Evolutionary conservation across 495 filamentous ascomycete species (phyloP).

Genomic region (Aspergillus heteromorphus): DNA sequence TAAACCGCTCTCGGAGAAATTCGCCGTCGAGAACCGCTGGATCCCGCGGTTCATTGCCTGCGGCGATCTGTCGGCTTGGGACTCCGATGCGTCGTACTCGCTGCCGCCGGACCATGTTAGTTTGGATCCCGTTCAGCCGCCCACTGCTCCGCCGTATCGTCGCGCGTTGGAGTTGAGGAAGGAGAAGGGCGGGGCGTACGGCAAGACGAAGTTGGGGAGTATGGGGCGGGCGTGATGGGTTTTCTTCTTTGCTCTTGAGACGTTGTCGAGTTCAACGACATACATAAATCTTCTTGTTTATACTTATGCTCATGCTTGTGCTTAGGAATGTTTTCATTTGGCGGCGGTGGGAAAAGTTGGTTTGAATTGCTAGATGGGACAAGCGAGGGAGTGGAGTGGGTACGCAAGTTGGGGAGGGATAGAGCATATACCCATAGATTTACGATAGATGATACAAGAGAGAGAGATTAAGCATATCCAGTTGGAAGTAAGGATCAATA

Average conservation of each 20-base stretch:
- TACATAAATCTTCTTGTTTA: background rate
- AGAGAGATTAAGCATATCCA: background rate
- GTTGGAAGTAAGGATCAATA: background rate
- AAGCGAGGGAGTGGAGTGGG: background rate
- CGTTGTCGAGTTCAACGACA: too few species aligned
- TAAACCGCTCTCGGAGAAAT: conserved; percentile 25
- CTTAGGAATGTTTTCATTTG: background rate
- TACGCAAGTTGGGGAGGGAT: background rate
- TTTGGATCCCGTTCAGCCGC: conserved; percentile 91
- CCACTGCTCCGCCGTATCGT: conserved; percentile 93
- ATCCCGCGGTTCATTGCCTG: conserved; percentile 94
- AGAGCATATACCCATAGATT: conserved; percentile 3
- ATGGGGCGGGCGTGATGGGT: conserved; percentile 21
- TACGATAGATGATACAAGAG: background rate
- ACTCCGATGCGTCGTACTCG: conserved; percentile 89
- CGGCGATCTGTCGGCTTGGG: conserved; percentile 89
- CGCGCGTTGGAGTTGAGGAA: conserved; percentile 80
- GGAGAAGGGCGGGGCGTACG: conserved; percentile 71
- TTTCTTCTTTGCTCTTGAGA: background rate
- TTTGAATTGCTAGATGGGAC: background rate
- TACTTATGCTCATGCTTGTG: too few species aligned
- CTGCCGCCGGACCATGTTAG: conserved; percentile 71
- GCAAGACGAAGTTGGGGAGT: conserved; percentile 58
- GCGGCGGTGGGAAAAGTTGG: background rate
- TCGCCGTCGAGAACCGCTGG: conserved; percentile 55